Conservation (phyloP, 2,329 filamentous ascomycete species). For the Hymenoscyphus albidus region DNA sequence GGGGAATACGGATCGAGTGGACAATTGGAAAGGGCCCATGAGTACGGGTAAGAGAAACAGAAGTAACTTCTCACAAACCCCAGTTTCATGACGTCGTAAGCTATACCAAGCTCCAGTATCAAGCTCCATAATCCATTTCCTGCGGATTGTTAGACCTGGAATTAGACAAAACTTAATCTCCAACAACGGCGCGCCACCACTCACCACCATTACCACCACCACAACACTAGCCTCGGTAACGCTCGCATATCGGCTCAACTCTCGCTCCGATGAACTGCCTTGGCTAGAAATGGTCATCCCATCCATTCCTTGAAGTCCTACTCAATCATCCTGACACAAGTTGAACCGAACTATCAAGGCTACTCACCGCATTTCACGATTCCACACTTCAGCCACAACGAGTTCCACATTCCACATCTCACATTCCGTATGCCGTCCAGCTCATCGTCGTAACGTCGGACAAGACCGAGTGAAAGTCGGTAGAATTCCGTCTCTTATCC, state of each 20-base stretch:
- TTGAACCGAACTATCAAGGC: neutral
- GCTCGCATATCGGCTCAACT: neutral
- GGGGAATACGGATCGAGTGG: neutral
- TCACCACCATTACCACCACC: neutral
- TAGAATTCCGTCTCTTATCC: neutral
- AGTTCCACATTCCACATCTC: neutral
- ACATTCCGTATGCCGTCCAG: neutral
- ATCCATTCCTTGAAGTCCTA: neutral
- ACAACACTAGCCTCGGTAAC: neutral
- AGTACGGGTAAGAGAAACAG: no score
- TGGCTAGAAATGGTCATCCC: neutral
- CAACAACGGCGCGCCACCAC: neutral
- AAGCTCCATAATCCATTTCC: no score
- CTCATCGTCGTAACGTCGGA: neutral
- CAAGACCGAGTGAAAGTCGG: neutral
- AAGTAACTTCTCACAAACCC: no score
- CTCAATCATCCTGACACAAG: neutral
- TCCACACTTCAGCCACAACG: neutral
- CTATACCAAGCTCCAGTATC: no score
- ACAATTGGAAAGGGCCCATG: no score
- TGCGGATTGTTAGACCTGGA: no score
- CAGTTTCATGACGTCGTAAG: no score
- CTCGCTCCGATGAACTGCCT: slow-evolving; percentile 3
- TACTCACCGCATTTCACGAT: neutral
- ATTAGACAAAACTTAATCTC: no score